phyloP scores from a whole-genome alignment of 2,329 filamentous ascomycete species.

The Dactylellina parvicollis region DNA sequence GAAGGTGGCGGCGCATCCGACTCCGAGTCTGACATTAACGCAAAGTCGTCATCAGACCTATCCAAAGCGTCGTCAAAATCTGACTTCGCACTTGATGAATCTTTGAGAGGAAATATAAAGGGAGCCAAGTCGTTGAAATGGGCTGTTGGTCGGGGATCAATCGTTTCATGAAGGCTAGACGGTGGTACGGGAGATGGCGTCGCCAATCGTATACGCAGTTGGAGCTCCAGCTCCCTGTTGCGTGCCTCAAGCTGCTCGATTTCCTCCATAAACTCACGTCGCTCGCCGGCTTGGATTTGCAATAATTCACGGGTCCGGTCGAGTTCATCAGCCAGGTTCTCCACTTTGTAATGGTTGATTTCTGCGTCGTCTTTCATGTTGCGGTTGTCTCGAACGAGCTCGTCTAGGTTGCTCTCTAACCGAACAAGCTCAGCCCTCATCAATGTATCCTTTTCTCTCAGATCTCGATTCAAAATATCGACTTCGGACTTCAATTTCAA shows the following conservation, averaged over 20 bases:
- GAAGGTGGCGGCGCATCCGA: constrained; percentile 40
- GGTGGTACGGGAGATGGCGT: constrained; percentile 43
- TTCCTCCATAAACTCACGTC: constrained; percentile 51
- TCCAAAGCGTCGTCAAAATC: constrained; percentile 43
- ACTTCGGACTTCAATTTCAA: constrained; percentile 48
- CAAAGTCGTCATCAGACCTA: constrained; percentile 45
- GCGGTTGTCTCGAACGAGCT: constrained; percentile 42
- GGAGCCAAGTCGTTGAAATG: constrained; percentile 25
- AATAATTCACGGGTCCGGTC: constrained; percentile 47
- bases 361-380: constrained; percentile 53
- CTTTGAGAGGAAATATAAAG: constrained; percentile 42
- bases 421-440: constrained; percentile 39
- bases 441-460: constrained; percentile 46
- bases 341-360: constrained; percentile 52
- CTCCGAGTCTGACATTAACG: constrained; percentile 40
- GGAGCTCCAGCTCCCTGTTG: constrained; percentile 49
- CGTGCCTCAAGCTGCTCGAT: constrained; percentile 43
- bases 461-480: constrained; percentile 39
- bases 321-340: constrained; percentile 48
- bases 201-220: constrained; percentile 40
- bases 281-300: constrained; percentile 48
- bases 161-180: constrained; percentile 29
- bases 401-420: constrained; percentile 38
- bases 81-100: constrained; percentile 48
- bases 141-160: constrained; percentile 22